Conservation (phyloP, 495 filamentous ascomycete species). For the Hyphodiscus hymeniophilus region DNA sequence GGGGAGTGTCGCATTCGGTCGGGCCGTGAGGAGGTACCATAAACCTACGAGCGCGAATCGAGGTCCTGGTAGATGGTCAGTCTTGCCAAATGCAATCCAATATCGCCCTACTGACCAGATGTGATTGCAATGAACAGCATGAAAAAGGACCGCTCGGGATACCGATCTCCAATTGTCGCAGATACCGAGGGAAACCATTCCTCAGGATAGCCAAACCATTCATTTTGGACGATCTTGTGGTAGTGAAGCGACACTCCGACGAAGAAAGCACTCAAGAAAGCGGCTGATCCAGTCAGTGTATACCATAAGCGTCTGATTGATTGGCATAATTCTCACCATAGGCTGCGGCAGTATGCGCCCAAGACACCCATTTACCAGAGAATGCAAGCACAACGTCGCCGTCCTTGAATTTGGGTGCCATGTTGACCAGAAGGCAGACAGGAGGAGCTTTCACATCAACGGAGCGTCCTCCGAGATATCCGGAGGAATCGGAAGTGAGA, state of each 20-base stretch:
- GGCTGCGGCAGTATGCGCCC: conserved; percentile 75
- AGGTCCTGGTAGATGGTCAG: conserved; percentile 48
- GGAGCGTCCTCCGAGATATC: conserved; percentile 20
- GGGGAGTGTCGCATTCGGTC: conserved; percentile 63
- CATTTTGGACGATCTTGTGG: conserved; percentile 94
- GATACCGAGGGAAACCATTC: conserved; percentile 99
- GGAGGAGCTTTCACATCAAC: conserved; percentile 21
- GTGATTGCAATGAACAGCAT: conserved; percentile 96
- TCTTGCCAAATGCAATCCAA: not conserved
- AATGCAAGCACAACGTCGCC: conserved; percentile 75
- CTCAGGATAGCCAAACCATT: conserved; percentile 91
- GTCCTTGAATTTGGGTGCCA: conserved; percentile 83
- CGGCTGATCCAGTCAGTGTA: conserved; percentile 40
- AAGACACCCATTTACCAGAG: conserved; percentile 88
- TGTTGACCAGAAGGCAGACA: conserved; percentile 36
- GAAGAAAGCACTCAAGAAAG: conserved; percentile 84
- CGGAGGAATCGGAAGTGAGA: conserved; percentile 16
- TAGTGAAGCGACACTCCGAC: conserved; percentile 84
- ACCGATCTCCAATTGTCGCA: conserved; percentile 96
- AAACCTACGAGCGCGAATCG: conserved; percentile 86
- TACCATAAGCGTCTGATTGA: too few relatives aligned
- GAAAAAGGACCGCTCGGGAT: conserved; percentile 94
- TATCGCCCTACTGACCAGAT: conserved; percentile 49
- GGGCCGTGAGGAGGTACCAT: conserved; percentile 84
- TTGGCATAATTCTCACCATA: conserved; percentile 69